Percentiles rank a stretch among this genome's conserved stretches.
These are phyloP conservation scores for Fusarium sp. DNA, from an alignment of 2,329 filamentous ascomycete genomes.

Conservation along the genomic window DNA sequence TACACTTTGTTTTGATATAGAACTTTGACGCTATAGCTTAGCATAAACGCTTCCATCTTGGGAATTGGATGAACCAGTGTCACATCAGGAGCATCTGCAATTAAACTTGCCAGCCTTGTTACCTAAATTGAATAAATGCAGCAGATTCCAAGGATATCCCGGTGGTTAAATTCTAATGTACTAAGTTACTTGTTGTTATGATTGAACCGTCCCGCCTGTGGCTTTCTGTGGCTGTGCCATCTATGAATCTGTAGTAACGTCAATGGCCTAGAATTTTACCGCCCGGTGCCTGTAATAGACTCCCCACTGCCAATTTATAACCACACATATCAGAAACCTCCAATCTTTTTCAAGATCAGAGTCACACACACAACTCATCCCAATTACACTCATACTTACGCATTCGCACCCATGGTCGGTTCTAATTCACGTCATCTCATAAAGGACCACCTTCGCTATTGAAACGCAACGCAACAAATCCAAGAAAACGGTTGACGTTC, in stretches of 20 bases:
- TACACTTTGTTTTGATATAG: conserved; percentile 1
- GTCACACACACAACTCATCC: conserved; percentile 5
- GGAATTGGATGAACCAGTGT: background rate
- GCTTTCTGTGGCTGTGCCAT: conserved; percentile 36
- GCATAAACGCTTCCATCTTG: background rate
- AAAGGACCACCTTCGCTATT: conserved; percentile 4
- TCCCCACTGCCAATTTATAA: conserved; percentile 37
- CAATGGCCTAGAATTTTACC: conserved; percentile 14
- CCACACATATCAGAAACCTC: conserved; percentile 31
- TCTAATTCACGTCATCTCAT: conserved; percentile 8
- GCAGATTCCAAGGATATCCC: background rate
- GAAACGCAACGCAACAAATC: conserved; percentile 6
- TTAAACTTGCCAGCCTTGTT: background rate
- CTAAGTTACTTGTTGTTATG: conserved; percentile 9
- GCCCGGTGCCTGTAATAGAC: conserved; percentile 1
- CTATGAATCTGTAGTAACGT: background rate
- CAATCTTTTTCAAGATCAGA: conserved; percentile 14
- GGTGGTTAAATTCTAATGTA: background rate
- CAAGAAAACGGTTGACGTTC: conserved; percentile 21
- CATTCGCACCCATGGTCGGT: background rate
- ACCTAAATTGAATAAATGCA: conserved; percentile 5
- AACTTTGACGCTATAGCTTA: background rate
- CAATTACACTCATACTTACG: background rate
- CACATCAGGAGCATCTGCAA: conserved; percentile 3
- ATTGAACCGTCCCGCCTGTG: conserved; percentile 22